These are phyloP conservation scores for Debaryomyces castellii DNA, from an alignment of 805 yeast species.

Conservation along the genomic window DNA sequence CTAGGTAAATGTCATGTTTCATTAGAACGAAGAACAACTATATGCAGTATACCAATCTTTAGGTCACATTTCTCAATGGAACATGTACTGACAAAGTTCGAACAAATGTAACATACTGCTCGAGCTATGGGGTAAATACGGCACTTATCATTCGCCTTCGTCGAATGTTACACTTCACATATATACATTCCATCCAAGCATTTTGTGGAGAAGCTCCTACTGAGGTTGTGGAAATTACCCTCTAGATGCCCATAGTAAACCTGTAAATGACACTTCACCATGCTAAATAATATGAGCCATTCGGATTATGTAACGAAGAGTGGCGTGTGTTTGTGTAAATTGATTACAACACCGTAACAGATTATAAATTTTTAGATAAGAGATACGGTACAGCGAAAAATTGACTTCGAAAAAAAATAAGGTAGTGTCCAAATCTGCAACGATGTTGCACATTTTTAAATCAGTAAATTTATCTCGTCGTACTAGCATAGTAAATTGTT, in stretches of 20 bases:
- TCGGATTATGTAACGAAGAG: background rate
- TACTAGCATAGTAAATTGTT: background rate
- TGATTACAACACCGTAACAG: background rate
- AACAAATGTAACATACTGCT: background rate
- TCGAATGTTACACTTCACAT: background rate
- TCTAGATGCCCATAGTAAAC: background rate
- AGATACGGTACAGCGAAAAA: background rate
- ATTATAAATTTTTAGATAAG: background rate
- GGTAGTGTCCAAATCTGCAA: conserved; percentile 1
- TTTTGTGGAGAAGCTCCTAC: background rate
- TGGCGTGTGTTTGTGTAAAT: background rate
- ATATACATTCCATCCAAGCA: background rate
- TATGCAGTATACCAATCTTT: background rate
- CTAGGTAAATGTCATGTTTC: background rate
- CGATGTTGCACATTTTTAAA: background rate
- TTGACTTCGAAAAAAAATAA: background rate
- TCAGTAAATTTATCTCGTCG: background rate
- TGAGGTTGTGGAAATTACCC: background rate
- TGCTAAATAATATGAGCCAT: background rate
- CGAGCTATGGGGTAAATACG: background rate
- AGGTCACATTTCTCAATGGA: background rate
- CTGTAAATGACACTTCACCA: background rate
- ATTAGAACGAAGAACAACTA: background rate
- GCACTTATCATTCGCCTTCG: background rate
- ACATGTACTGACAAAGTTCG: background rate